These are phyloP conservation scores for Avena eriantha DNA, from an alignment of 176 grass and related monocot species.

Conservation along the genomic window DNA sequence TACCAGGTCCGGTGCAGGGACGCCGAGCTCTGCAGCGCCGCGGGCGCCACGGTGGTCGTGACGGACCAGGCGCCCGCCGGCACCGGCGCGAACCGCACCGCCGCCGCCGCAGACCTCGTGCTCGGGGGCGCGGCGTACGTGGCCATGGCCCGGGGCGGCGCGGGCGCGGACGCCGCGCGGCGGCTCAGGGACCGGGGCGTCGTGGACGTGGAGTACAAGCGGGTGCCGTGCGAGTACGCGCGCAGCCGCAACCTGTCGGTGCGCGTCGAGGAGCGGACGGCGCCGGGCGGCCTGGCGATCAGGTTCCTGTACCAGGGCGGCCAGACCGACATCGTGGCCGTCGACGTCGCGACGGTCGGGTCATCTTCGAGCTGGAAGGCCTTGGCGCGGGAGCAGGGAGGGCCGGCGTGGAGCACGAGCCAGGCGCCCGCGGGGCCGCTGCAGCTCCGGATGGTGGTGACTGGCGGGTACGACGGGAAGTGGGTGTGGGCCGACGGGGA, in stretches of 20 bases:
- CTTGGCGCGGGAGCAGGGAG: conserved; percentile 64
- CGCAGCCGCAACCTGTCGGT: conserved; percentile 65
- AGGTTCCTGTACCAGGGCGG: conserved; percentile 83
- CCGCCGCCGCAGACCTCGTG: conserved; percentile 38
- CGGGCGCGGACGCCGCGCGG: neutral
- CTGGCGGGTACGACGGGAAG: conserved; percentile 73
- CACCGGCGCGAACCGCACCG: conserved; percentile 17
- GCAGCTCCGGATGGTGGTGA: conserved; percentile 74
- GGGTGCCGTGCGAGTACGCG: conserved; percentile 68
- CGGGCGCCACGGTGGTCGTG: conserved; percentile 64
- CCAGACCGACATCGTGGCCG: conserved; percentile 78
- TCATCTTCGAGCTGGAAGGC: conserved; percentile 60
- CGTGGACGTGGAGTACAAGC: conserved; percentile 76
- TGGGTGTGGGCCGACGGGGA: conserved; percentile 75
- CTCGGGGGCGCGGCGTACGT: conserved; percentile 64
- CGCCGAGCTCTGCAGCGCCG: conserved; percentile 56
- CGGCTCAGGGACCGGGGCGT: conserved; percentile 45
- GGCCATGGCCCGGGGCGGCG: conserved; percentile 57
- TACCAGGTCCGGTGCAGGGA: conserved; percentile 75
- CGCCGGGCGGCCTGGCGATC: conserved; percentile 45
- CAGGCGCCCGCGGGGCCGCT: conserved; percentile 66
- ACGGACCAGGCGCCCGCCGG: conserved; percentile 49
- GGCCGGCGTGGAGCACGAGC: conserved; percentile 73
- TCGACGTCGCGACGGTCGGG: conserved; percentile 71
- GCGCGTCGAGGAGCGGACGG: conserved; percentile 53